Evolutionary conservation across 2,329 filamentous ascomycete species (phyloP).

Genomic region (Spiromastix sp.): DNA sequence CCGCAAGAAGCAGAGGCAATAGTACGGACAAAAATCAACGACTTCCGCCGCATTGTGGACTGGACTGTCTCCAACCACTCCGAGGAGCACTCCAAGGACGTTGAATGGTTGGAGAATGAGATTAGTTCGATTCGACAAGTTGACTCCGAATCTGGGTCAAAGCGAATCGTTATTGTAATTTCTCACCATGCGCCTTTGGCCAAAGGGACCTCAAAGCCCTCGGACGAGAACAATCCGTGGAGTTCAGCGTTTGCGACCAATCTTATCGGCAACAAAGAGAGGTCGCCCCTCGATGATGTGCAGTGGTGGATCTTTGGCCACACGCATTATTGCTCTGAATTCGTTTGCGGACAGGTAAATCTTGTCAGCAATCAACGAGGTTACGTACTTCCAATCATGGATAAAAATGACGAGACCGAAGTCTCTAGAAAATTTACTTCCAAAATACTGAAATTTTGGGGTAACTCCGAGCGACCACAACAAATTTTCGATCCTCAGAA

Average conservation of each 20-base stretch:
- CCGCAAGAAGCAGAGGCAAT: conserved; percentile 25
- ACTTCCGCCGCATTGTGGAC: conserved; percentile 41
- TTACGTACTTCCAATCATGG: conserved; percentile 13
- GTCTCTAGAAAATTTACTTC: background rate
- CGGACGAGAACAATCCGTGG: conserved; percentile 38
- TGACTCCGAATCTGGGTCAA: conserved; percentile 1
- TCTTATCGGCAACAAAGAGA: conserved; percentile 18
- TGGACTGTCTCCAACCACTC: conserved; percentile 45
- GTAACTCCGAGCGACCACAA: background rate
- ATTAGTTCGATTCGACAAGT: conserved; percentile 14
- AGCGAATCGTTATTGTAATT: conserved; percentile 39
- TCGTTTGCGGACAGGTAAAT: conserved; percentile 21
- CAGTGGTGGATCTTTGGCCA: conserved; percentile 32
- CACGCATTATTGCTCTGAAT: conserved; percentile 31
- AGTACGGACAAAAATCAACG: conserved; percentile 37
- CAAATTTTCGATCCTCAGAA: background rate
- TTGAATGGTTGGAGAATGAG: conserved; percentile 38
- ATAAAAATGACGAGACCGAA: background rate
- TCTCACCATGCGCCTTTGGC: conserved; percentile 47
- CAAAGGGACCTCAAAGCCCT: conserved; percentile 37
- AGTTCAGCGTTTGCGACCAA: conserved; percentile 44
- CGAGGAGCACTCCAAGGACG: conserved; percentile 35
- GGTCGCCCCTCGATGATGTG: conserved; percentile 13
- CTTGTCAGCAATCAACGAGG: conserved; percentile 33
- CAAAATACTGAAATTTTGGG: background rate